phyloP scores from a whole-genome alignment of 352 stramenopile species.

The Phytophthora parvispora region DNA sequence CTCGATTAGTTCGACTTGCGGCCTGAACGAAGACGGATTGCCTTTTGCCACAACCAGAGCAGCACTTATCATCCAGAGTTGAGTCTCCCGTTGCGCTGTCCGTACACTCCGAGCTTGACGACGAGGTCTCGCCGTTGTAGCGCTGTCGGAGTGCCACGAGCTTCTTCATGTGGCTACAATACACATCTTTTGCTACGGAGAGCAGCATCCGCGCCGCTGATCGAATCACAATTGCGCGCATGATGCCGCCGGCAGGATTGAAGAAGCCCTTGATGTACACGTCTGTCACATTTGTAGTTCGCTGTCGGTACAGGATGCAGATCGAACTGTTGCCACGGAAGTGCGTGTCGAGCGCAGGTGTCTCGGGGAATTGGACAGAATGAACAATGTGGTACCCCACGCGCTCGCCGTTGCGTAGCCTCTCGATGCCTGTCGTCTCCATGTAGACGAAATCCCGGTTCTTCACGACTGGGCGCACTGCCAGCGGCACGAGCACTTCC shows the following conservation, averaged over 20 bases:
- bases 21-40: conserved; percentile 34
- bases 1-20: conserved; percentile 22
- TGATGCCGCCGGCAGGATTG: conserved; percentile 43
- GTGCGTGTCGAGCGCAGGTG: conserved; percentile 39
- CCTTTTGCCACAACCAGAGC: conserved; percentile 36
- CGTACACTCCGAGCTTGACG: conserved; percentile 19
- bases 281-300: conserved; percentile 54
- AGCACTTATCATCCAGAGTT: conserved; percentile 20
- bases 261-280: conserved; percentile 65
- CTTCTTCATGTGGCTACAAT: conserved; percentile 76
- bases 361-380: conserved; percentile 57
- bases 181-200: conserved; percentile 41
- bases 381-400: conserved; percentile 56
- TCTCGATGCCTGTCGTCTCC: conserved; percentile 50
- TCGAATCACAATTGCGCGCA: conserved; percentile 43
- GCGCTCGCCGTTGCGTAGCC: conserved; percentile 45
- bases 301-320: conserved; percentile 67
- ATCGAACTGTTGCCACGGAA: conserved; percentile 66
- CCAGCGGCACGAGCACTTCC: conserved; percentile 43
- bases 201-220: conserved; percentile 46
- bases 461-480: conserved; percentile 46
- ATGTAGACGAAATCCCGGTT: conserved; percentile 63
- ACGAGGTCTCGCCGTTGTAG: conserved; percentile 16
- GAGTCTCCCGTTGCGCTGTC: conserved; percentile 8
- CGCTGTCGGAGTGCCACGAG: conserved; percentile 47